phyloP scores from a whole-genome alignment of 306 rosid species.

The Hippophae rhamnoides region DNA sequence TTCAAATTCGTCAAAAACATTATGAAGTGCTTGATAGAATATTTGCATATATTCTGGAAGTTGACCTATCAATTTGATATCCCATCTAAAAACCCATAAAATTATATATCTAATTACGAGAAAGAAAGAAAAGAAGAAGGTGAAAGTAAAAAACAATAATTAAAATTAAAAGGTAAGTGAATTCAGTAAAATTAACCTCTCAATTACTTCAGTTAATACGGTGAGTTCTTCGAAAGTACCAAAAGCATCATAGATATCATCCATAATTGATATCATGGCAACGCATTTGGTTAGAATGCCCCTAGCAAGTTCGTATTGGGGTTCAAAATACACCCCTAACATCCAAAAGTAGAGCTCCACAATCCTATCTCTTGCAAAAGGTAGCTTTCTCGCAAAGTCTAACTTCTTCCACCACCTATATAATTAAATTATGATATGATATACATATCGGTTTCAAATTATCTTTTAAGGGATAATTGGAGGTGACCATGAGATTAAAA shows the following conservation, averaged over 20 bases:
- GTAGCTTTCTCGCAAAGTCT: slow-evolving; percentile 14
- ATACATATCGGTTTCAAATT: too few relatives aligned
- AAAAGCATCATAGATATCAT: slow-evolving; percentile 36
- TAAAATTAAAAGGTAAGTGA: background rate
- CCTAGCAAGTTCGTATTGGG: slow-evolving; percentile 21
- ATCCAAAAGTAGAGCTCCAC: slow-evolving; percentile 47
- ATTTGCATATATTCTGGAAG: slow-evolving; percentile 26
- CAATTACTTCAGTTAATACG: slow-evolving; percentile 28
- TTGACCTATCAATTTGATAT: slow-evolving; percentile 1
- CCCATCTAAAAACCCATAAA: slow-evolving; percentile 21
- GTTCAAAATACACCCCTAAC: slow-evolving; percentile 26
- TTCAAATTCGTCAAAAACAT: slow-evolving; percentile 19
- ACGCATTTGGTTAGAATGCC: slow-evolving; percentile 16
- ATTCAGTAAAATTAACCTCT: slow-evolving; percentile 13
- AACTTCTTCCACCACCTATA: slow-evolving; percentile 53
- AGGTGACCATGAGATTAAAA: too few relatives aligned
- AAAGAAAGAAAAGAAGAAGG: background rate
- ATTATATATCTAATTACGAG: too few relatives aligned
- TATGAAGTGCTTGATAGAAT: slow-evolving; percentile 3
- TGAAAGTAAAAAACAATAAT: background rate
- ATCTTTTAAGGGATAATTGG: too few relatives aligned
- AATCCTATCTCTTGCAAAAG: slow-evolving; percentile 39
- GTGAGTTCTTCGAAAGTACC: slow-evolving; percentile 37
- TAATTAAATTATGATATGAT: too few relatives aligned
- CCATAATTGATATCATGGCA: slow-evolving; percentile 23